Evolutionary conservation across 352 stramenopile genomes (phyloP).

Genomic region (Phytophthora hibernalis): DNA sequence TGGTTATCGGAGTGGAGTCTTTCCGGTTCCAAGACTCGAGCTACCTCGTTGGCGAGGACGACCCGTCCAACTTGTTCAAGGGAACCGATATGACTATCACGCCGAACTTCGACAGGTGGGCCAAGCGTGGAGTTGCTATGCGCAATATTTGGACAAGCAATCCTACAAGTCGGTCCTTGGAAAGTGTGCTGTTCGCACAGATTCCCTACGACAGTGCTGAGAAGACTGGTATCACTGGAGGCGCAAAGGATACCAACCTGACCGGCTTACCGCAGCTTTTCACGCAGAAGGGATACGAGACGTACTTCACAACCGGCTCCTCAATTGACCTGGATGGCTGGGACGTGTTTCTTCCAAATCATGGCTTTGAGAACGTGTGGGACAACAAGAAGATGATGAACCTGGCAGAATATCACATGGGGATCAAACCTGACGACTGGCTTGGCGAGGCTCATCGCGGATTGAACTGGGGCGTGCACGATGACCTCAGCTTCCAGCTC

Average conservation of each 20-base stretch:
- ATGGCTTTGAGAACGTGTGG: constrained; percentile 59
- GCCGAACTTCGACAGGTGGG: constrained; percentile 56
- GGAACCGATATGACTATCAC: constrained; percentile 43
- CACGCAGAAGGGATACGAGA: constrained; percentile 57
- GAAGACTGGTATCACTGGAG: constrained; percentile 43
- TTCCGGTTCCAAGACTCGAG: constrained; percentile 60
- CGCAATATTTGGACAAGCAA: constrained; percentile 68
- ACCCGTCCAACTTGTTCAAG: constrained; percentile 46
- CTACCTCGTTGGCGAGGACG: constrained; percentile 52
- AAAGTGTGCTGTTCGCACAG: constrained; percentile 62
- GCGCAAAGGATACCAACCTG: constrained; percentile 35
- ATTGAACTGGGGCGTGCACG: constrained; percentile 54
- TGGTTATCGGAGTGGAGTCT: constrained; percentile 59
- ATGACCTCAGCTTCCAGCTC: constrained; percentile 56
- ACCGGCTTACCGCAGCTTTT: constrained; percentile 59
- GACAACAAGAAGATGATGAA: constrained; percentile 46
- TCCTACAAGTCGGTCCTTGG: constrained; percentile 58
- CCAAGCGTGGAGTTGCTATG: constrained; percentile 55
- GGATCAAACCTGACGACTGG: constrained; percentile 48
- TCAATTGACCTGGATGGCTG: constrained; percentile 54
- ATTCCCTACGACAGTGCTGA: constrained; percentile 49
- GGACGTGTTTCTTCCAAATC: constrained; percentile 48
- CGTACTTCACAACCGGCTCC: constrained; percentile 53
- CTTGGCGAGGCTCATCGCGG: constrained; percentile 21
- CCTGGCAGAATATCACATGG: constrained; percentile 38